Base-by-base conservation (phyloP, 2,329 filamentous ascomycete species). In the Cladosporium sp. region DNA sequence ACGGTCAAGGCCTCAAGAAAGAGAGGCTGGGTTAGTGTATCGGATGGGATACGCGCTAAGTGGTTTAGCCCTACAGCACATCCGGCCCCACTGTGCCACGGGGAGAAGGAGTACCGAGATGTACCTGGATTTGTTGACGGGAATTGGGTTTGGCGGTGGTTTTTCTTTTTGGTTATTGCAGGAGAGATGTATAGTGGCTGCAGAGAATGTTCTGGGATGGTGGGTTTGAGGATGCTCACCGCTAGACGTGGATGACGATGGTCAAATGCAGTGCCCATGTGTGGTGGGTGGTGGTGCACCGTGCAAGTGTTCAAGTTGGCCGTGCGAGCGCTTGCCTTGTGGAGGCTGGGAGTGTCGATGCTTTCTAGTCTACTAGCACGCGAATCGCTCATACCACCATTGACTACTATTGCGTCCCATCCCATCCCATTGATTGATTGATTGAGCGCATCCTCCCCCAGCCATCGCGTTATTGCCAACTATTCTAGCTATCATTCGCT, bases 11-110 rank as follows among this genome's bases (percentile, higher is more conserved):
- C 6, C 24, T 24, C 24, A 24, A 24, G 24, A 24, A 24, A 15
- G 18, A 58, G 57, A 59, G 57, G 57, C 36, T 59, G 57, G 57
- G 57, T 26, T 47, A 59, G 52, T 32, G 15, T 34, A 30, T 18
- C n/a, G 41, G 41, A 47, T n/a, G 41, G 41, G 10, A 11, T 11
- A 24, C 8, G n/a, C 41, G 41, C 41, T 47, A 47, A 47, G 41
- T 47, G 8, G 41, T 47, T 24, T 55, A 58, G 55, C 55, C 55
- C 34, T 58, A 41, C 34, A 47, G 41, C n/a, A 44, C 6, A 47
- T 21, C 41, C 55, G 55, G 55, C 55, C 55, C 55, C 55, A 41
- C 55, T n/a, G 34, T 14, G 12, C 51, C 51, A 38, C 54, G 55
- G 55, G 55, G 21, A 58, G 34, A 3, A 14, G 18, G 24, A 47